These are phyloP conservation scores for Blastocystis sp. DNA, from an alignment of 352 stramenopile genomes.

Conservation along the genomic window DNA sequence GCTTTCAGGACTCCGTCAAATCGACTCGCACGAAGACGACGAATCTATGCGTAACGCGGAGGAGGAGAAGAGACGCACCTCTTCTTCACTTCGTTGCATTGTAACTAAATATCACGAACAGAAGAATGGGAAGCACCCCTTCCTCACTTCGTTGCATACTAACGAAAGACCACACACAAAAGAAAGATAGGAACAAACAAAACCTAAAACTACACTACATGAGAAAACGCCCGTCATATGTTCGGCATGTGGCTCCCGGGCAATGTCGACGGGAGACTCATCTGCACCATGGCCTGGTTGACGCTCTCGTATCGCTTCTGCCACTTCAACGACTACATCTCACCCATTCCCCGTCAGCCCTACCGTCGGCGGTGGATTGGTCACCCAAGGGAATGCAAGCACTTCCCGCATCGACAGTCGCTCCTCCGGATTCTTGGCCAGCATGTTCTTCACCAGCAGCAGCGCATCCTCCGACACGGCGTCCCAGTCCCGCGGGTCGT, in stretches of 20 bases:
- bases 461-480: constrained; percentile 24
- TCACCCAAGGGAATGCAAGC: constrained; percentile 54
- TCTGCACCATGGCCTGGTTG: constrained; percentile 19
- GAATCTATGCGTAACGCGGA: constrained; percentile 10
- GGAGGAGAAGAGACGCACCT: neutral
- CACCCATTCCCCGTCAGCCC: neutral
- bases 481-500: constrained; percentile 15
- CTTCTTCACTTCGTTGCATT: constrained; percentile 10
- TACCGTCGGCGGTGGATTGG: constrained; percentile 49
- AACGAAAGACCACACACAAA: neutral
- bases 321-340: constrained; percentile 42
- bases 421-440: constrained; percentile 42
- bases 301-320: neutral
- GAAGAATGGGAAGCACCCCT: neutral
- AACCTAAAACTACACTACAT: constrained; percentile 2
- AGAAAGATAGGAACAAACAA: neutral
- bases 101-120: constrained; percentile 9
- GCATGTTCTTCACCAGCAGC: constrained; percentile 67
- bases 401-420: constrained; percentile 39
- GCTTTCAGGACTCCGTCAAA: constrained; percentile 38
- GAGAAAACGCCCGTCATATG: neutral
- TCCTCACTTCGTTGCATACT: neutral
- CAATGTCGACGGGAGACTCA: constrained; percentile 56
- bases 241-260: constrained; percentile 25
- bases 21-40: constrained; percentile 31